Conservation (phyloP, 352 stramenopile genomes). For the Phytophthora ramorum region DNA sequence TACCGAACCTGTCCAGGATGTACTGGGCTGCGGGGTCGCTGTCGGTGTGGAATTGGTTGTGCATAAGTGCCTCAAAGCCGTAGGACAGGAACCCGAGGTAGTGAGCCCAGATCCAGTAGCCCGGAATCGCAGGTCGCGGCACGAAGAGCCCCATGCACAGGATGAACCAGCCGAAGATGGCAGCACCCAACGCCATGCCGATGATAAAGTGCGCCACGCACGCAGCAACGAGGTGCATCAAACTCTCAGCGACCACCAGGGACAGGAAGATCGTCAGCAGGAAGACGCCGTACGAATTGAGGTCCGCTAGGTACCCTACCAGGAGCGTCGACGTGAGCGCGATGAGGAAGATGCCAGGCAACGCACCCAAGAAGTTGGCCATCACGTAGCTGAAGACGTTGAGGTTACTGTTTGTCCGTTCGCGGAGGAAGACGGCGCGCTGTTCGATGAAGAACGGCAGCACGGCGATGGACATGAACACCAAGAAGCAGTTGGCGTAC, state of each 20-base stretch:
- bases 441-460: slow-evolving; percentile 90
- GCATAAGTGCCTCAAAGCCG: slow-evolving; percentile 80
- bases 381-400: slow-evolving; percentile 77
- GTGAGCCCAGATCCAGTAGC: slow-evolving; percentile 81
- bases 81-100: slow-evolving; percentile 88
- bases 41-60: slow-evolving; percentile 63
- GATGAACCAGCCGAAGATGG: slow-evolving; percentile 87
- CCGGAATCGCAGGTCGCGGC: slow-evolving; percentile 54
- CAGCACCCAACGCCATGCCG: slow-evolving; percentile 78
- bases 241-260: slow-evolving; percentile 75
- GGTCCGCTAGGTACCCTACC: slow-evolving; percentile 49
- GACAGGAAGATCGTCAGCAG: slow-evolving; percentile 74
- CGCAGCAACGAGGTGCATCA: slow-evolving; percentile 78
- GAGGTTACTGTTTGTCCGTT: slow-evolving; percentile 61
- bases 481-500: slow-evolving; percentile 89
- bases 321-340: slow-evolving; percentile 55
- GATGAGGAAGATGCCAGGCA: slow-evolving; percentile 75
- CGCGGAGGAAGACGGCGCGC: slow-evolving; percentile 83
- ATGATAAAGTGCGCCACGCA: slow-evolving; percentile 85
- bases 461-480: slow-evolving; percentile 91
- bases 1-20: slow-evolving; percentile 49
- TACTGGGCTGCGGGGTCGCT: slow-evolving; percentile 13
- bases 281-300: slow-evolving; percentile 68
- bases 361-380: slow-evolving; percentile 66
- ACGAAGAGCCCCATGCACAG: slow-evolving; percentile 84